Evolutionary conservation across 305 asterid species (phyloP), one percentile per base, ranked within the genome.

Genomic region (Fraxinus greggii): DNA sequence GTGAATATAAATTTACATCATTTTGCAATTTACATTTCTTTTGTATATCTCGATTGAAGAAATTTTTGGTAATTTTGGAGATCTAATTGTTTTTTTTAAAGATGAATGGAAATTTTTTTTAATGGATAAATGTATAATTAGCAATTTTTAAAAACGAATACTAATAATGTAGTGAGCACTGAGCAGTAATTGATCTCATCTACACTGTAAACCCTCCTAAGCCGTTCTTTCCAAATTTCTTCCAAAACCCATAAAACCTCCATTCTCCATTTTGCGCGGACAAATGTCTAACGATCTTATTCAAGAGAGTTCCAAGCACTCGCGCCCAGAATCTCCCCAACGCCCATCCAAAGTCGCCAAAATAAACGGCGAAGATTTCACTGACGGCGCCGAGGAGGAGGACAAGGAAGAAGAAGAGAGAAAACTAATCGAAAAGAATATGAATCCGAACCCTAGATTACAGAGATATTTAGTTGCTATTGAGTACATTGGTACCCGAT

Each of bases 401-500:
- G 87, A 36, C 23, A 86, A 59, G 24, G 85, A 51, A 56, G 84
- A 59, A 36, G 81, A 56, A 54, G 65, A 36, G 78, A 75, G 48
- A 33, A 89, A 82, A 54, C 23, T 42, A 4, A 21, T 72, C 65
- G 91, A 65, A 63, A 80, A 74, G 83, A 82, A 81, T 48, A 87
- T 93, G 97, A 86, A 80, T 74, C 84, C 85, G 17, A 91, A 89
- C 56, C 91, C 93, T 72, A 78, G 86, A 84, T 48, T 76, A 21
- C 97, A 91, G 69, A 86, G 98, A 70, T 95, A 95, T 87, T 84
- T 95, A 67, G 36, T 95, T 13, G 98, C 99, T 33, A 78, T 95
- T 33, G 99, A 95, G 89, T 95, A 95, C 82, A 91, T 92, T 29
- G 99, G 99, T 51, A 91, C 97, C 73, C 92, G 93, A 72, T 95